Percentiles rank a stretch among this genome's conserved stretches.
These are phyloP conservation scores for Aspergillus fijiensis DNA, from an alignment of 2,329 filamentous ascomycete genomes.

Conservation along the genomic window DNA sequence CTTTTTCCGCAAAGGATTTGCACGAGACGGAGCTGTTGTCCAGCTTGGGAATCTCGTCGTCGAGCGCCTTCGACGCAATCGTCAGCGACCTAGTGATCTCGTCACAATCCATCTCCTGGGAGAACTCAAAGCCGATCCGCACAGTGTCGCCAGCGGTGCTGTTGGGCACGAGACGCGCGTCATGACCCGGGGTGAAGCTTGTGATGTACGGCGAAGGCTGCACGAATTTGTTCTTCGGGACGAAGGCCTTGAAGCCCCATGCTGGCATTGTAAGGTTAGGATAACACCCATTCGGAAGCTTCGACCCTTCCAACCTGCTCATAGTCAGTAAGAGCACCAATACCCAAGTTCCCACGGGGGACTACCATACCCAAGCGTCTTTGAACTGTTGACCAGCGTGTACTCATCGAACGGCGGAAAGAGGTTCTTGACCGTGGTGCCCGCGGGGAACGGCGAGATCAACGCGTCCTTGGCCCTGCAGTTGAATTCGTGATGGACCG, in stretches of 20 bases:
- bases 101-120: conserved; percentile 59
- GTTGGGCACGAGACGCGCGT: conserved; percentile 54
- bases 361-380: conserved; percentile 39
- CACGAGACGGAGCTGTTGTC: conserved; percentile 50
- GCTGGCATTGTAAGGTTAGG: conserved; percentile 51
- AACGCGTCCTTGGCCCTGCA: conserved; percentile 52
- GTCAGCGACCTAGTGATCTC: conserved; percentile 53
- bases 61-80: conserved; percentile 50
- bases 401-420: conserved; percentile 61
- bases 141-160: conserved; percentile 44
- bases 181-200: conserved; percentile 60
- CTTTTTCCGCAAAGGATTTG: conserved; percentile 29
- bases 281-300: conserved; percentile 55
- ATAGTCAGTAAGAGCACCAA: not conserved
- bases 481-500: conserved; percentile 55
- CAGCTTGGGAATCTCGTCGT: conserved; percentile 43
- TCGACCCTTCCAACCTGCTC: conserved; percentile 42
- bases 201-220: conserved; percentile 58
- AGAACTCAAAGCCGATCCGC: conserved; percentile 57
- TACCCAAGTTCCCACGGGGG: not conserved
- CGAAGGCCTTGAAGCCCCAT: conserved; percentile 60
- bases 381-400: conserved; percentile 47
- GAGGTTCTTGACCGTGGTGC: conserved; percentile 59
- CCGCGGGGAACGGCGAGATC: conserved; percentile 55
- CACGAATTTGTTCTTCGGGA: conserved; percentile 52